phyloP scores from a whole-genome alignment of 1,284 basidiomycete genomes.

The Meripilus lineatus region DNA sequence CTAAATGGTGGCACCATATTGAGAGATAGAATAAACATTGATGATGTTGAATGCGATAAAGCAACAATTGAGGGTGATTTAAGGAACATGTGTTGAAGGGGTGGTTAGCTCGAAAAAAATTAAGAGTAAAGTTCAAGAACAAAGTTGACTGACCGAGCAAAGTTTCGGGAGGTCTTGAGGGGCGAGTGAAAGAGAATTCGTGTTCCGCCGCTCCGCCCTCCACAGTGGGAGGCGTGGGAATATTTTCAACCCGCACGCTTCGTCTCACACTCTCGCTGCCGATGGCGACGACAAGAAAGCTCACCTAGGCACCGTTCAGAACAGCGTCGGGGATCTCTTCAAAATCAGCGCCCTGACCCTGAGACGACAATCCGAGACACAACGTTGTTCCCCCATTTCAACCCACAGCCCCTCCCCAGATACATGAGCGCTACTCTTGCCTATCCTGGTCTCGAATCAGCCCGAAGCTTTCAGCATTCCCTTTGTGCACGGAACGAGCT shows the following conservation, averaged over 20 bases:
- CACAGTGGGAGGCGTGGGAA: conserved; percentile 5
- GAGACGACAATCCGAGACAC: no score
- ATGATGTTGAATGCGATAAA: no score
- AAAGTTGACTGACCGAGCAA: conserved; percentile 12
- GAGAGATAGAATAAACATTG: no score
- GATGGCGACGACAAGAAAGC: neutral
- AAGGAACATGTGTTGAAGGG: neutral
- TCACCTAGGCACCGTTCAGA: no score
- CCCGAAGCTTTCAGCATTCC: neutral
- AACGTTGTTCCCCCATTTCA: neutral
- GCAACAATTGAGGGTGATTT: neutral
- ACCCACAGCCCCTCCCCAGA: neutral
- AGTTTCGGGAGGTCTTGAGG: conserved; percentile 12
- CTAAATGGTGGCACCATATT: no score
- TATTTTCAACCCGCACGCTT: conserved; percentile 9
- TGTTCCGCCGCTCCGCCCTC: conserved; percentile 10
- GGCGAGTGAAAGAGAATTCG: conserved; percentile 7
- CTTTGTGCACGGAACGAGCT: no score
- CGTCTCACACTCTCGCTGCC: conserved; percentile 1
- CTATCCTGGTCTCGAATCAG: conserved; percentile 9
- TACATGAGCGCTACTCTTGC: conserved; percentile 8
- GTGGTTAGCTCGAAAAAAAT: neutral
- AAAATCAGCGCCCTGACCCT: no score
- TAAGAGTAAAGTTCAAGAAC: conserved; percentile 10
- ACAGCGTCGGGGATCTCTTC: no score